phyloP scores from a whole-genome alignment of 2,329 filamentous ascomycete species.

The Colletotrichum simmondsii region DNA sequence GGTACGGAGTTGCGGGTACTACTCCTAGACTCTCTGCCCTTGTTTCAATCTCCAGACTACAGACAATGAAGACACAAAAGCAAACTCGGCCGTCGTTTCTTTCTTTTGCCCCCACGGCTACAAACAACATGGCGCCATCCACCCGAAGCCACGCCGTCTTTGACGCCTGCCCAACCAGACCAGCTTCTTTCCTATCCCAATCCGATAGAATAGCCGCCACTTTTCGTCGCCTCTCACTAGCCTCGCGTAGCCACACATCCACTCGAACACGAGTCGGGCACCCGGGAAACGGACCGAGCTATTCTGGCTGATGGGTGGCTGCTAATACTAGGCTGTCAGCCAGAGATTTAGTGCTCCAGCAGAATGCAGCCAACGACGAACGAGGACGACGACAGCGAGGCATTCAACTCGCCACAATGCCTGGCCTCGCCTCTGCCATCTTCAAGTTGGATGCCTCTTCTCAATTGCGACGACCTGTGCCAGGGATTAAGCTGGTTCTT shows the following conservation, averaged over 20 bases:
- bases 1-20: background rate
- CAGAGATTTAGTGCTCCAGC: slow-evolving; percentile 10
- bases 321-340: slow-evolving; percentile 1
- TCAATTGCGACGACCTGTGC: background rate
- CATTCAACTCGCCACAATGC: slow-evolving; percentile 7
- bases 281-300: slow-evolving; percentile 27
- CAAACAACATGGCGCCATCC: slow-evolving; percentile 16
- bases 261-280: slow-evolving; percentile 3
- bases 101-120: slow-evolving; percentile 14
- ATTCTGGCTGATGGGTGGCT: slow-evolving; percentile 8
- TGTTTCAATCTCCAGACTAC: background rate
- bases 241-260: background rate
- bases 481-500: background rate
- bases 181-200: slow-evolving; percentile 1
- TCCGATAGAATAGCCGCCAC: slow-evolving; percentile 18
- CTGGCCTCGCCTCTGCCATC: background rate
- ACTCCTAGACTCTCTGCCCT: background rate
- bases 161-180: slow-evolving; percentile 16
- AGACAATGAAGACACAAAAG: slow-evolving; percentile 2
- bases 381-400: background rate
- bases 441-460: background rate
- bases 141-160: slow-evolving; percentile 23
- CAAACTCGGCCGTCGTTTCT: background rate
- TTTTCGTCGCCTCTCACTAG: slow-evolving; percentile 14
- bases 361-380: background rate